Base-by-base conservation (phyloP, 495 filamentous ascomycete species). In the Penicillium mononematosum region DNA sequence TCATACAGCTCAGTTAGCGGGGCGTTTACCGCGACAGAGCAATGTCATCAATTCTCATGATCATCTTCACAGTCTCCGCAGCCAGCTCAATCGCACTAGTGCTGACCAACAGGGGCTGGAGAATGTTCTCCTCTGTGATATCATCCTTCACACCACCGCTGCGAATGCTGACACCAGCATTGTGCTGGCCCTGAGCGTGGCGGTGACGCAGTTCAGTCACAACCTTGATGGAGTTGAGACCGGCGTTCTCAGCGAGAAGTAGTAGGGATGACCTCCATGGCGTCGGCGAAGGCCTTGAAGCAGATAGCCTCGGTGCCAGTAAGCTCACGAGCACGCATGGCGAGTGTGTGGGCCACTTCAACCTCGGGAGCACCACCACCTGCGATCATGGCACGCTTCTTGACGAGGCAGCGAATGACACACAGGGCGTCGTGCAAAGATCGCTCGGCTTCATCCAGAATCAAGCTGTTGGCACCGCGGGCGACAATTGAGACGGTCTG, bases 61-160 rank as follows among this genome's bases (percentile, higher is more conserved):
- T 88, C 91, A 98, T 96, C 83, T 98, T 98, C 61, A 96, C 92
- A 55, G 94, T 98, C 81, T 98, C 94, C 3, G 91, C 90, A 38
- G 95, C 94, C 69, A 98, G 75, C 78, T 98, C 91, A 68, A 98
- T 93, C 3, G 94, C 92, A 71, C 92, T 97, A 38, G 94, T 98
- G 79, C 89, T 96, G 45, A 98, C 94, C 51, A 98, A 74, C 70
- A 98, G 76, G 10, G 94, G 94, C 79, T 98, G 94, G 72, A 98
- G 78, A 47, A 98, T 96, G 62, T 96, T 97, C 81, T 98, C 94
- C 66, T 96, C 95, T 45, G 88, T 87, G 59, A 96, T 96, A 69
- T 96, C 90, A 52, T 86, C 83, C 81, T 95, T 96, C 44, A 98
- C 95, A 50, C 95, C 94, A 9, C 95, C 93, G 68, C 87, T 91